phyloP scores from a whole-genome alignment of 2,329 filamentous ascomycete genomes.

The Dothideomycetes sp. region DNA sequence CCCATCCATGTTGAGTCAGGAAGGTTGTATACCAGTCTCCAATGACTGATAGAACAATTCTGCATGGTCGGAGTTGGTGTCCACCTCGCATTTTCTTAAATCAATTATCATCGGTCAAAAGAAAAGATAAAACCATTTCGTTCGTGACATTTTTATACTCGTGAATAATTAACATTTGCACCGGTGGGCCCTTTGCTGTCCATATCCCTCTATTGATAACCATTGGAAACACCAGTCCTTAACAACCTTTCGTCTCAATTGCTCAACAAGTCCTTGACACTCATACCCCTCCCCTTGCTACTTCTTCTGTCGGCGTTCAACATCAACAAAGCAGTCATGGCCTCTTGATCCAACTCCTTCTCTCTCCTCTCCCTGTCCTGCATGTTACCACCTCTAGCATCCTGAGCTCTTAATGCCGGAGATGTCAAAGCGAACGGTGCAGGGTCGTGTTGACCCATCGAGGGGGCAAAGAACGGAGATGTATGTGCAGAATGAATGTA shows the following conservation, averaged over 20 bases:
- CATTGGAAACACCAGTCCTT: too few relatives aligned
- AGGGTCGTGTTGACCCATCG: constrained; percentile 19
- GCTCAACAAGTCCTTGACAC: constrained; percentile 38
- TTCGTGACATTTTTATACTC: too few relatives aligned
- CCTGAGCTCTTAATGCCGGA: constrained; percentile 27
- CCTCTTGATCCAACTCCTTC: constrained; percentile 53
- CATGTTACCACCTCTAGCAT: neutral
- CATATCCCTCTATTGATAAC: too few relatives aligned
- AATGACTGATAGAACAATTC: too few relatives aligned
- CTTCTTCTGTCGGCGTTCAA: constrained; percentile 47
- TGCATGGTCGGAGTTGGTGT: too few relatives aligned
- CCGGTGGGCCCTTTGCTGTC: too few relatives aligned
- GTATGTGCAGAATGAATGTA: constrained; percentile 40
- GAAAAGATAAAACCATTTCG: too few relatives aligned
- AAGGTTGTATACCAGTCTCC: too few relatives aligned
- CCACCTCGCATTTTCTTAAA: too few relatives aligned
- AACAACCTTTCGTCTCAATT: constrained; percentile 16
- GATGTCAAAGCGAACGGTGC: constrained; percentile 22
- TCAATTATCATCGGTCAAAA: too few relatives aligned
- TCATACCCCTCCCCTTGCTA: constrained; percentile 30
- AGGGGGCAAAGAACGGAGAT: constrained; percentile 51
- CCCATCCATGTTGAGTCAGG: too few relatives aligned
- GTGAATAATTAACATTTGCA: too few relatives aligned
- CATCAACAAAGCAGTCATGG: constrained; percentile 80
- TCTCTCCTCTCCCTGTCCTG: constrained; percentile 15